phyloP scores from a whole-genome alignment of 768 basidiomycete species.

The Grammothele lineata region DNA sequence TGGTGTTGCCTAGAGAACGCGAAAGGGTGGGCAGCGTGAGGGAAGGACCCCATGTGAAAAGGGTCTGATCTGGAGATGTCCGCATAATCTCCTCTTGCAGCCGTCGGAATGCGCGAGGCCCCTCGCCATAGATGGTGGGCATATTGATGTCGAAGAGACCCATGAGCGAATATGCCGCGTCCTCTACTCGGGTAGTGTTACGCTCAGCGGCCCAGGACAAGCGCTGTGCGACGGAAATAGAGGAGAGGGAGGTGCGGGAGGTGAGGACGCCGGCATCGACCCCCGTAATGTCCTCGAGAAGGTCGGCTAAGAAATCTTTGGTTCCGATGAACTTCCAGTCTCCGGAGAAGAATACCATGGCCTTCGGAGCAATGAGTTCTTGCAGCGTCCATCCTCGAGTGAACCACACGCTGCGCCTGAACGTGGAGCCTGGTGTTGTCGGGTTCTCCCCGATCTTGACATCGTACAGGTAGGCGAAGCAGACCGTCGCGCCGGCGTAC shows the following conservation, averaged over 20 bases:
- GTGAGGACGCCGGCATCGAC: neutral
- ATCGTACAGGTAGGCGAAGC: slow-evolving; percentile 3
- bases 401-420: slow-evolving; percentile 5
- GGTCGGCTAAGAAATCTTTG: neutral
- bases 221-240: neutral
- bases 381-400: slow-evolving; percentile 7
- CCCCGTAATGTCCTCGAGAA: slow-evolving; percentile 1
- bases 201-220: slow-evolving; percentile 1
- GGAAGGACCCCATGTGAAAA: neutral
- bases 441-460: neutral
- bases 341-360: slow-evolving; percentile 3
- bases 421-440: neutral
- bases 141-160: slow-evolving; percentile 2
- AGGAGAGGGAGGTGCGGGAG: neutral
- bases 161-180: slow-evolving; percentile 1
- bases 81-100: slow-evolving; percentile 1
- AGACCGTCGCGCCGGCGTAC: slow-evolving; percentile 1
- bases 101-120: neutral
- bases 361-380: slow-evolving; percentile 9
- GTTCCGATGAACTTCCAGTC: slow-evolving; percentile 1
- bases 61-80: neutral
- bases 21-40: neutral
- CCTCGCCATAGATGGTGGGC: slow-evolving; percentile 1
- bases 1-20: neutral
- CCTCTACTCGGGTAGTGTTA: neutral